Base-by-base conservation (phyloP, 2,329 filamentous ascomycete genomes). In the Colletotrichum tabaci region DNA sequence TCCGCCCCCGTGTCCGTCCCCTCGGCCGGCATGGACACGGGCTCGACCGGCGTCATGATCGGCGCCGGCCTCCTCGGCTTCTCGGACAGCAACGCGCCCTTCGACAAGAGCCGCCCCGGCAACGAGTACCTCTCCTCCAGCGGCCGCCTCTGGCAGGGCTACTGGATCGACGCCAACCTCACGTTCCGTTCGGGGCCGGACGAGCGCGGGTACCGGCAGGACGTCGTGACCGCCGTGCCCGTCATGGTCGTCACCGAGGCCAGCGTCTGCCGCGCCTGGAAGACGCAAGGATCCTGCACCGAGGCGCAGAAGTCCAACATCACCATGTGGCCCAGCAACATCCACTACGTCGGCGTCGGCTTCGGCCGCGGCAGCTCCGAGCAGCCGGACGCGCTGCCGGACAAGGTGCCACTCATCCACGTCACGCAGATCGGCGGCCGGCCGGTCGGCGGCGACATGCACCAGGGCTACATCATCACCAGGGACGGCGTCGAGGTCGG, bases 1-100 rank as follows among this genome's bases (percentile, higher is more conserved):
- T 47, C 44, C 23, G 30, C 30, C 40, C 12, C 47, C 5, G 30
- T 49, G 15, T 49, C 5, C n/a, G 47, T 67, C 30, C 12, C 40
- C n/a, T 15, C 46, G 10, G 65, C 65, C 30, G 65, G 57, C 13
- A 67, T 67, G 57, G 65, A 67, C 57, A 62, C 65, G 15, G 65
- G 65, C 1, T 67, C 65, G 1, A 62, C 57, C 3, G 57, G 65
- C 2, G 16, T 67, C 26, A 50, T 67, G 49, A 49, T 67, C 15
- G 57, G 57, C n/a, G 65, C 26, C 23, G 57, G 65, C 4, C 10
- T 42, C 1, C 57, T 67, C 12, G 65, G 65, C 4, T 49, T 67
- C 16, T 46, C 49, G 16, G 65, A 49, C n/a, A 30, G 23, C 3
- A 55, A 26, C 26, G 26, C 65, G 16, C 0, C 15, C 1, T 40